Percentiles rank a stretch among this genome's conserved stretches.
These are phyloP conservation scores for Pyracantha coccinea DNA, from an alignment of 331 rosid species.

Conservation along the genomic window DNA sequence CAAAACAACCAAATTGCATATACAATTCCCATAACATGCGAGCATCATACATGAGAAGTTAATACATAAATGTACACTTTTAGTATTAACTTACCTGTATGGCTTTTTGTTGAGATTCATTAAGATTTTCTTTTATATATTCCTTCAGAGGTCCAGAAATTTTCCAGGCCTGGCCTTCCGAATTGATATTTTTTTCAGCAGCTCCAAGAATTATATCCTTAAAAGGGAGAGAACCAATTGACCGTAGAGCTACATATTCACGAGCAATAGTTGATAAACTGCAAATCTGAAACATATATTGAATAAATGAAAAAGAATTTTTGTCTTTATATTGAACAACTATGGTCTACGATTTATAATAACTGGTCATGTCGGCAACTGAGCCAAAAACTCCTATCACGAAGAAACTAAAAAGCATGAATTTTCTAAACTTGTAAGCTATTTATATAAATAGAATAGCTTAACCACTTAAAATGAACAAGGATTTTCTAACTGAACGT, in stretches of 20 bases:
- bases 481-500: not conserved
- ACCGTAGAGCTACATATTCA: slow-evolving; percentile 67
- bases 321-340: not conserved
- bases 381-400: no score
- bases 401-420: not conserved
- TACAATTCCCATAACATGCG: not conserved
- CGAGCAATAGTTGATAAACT: slow-evolving; percentile 83
- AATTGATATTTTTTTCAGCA: slow-evolving; percentile 27
- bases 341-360: not conserved
- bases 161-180: slow-evolving; percentile 60
- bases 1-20: not conserved
- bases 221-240: slow-evolving; percentile 57
- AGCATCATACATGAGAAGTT: not conserved
- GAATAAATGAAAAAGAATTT: slow-evolving; percentile 4
- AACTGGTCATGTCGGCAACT: no score
- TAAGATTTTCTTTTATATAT: slow-evolving; percentile 55
- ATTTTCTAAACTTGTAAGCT: not conserved
- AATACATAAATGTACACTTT: not conserved
- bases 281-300: slow-evolving; percentile 55
- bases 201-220: slow-evolving; percentile 74
- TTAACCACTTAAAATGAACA: not conserved
- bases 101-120: slow-evolving; percentile 76
- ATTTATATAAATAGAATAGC: not conserved
- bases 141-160: slow-evolving; percentile 58
- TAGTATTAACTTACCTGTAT: slow-evolving; percentile 44